Evolutionary conservation across 2,329 filamentous ascomycete genomes (phyloP).

Genomic region (Xylariaceae sp.): DNA sequence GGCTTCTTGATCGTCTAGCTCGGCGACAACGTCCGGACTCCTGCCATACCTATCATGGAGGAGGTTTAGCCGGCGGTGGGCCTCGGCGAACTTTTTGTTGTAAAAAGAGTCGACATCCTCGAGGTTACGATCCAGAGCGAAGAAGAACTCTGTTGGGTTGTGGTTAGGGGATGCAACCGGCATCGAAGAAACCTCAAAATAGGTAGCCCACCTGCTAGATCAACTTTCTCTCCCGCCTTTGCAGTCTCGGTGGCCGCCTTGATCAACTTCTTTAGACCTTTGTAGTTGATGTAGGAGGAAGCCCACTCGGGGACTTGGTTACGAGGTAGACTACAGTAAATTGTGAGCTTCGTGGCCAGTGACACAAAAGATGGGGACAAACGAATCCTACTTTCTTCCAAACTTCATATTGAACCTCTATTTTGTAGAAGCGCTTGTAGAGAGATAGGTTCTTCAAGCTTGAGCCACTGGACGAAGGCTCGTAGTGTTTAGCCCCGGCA

Average conservation of each 20-base stretch:
- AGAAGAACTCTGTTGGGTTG: conserved; percentile 81
- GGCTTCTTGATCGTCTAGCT: conserved; percentile 83
- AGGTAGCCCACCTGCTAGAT: conserved; percentile 79
- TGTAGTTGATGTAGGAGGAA: conserved; percentile 84
- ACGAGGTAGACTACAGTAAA: conserved; percentile 63
- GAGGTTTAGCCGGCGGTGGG: conserved; percentile 79
- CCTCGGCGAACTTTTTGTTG: conserved; percentile 91
- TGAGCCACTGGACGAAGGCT: not conserved
- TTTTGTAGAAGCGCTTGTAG: not conserved
- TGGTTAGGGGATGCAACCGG: conserved; percentile 43
- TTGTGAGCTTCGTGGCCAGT: conserved; percentile 21
- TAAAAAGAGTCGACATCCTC: conserved; percentile 97
- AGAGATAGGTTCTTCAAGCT: not conserved
- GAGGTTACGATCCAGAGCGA: conserved; percentile 92
- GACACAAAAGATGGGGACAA: conserved; percentile 6
- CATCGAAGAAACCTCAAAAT: conserved; percentile 39
- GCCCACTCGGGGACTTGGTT: conserved; percentile 90
- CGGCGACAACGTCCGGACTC: conserved; percentile 67
- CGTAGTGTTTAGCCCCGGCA: not conserved
- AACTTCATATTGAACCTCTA: conserved; percentile 57
- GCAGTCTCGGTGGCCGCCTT: conserved; percentile 71
- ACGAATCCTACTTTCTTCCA: conserved; percentile 57
- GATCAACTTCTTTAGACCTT: conserved; percentile 91
- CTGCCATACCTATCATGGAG: conserved; percentile 86
- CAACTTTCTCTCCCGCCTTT: conserved; percentile 73